Base-by-base conservation (phyloP, 441 rosid genomes). In the Gossypium lobatum region DNA sequence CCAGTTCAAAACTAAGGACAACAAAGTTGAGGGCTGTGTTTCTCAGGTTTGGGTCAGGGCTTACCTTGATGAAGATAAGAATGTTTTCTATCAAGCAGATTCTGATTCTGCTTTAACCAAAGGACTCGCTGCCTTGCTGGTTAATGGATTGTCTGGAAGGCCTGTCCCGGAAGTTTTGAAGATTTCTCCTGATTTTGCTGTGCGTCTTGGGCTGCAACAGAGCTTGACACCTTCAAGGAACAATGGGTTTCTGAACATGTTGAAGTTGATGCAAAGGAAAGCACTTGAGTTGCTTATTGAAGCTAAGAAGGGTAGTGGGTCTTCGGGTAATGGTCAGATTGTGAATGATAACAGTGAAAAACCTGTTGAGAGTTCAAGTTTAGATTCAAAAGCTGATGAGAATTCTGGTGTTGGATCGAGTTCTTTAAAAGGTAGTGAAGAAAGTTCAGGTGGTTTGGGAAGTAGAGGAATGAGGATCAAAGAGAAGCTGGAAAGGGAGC, bases 41-140 rank as follows among this genome's bases (percentile, higher is more conserved):
- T 89, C 97, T 34, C 95, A 88, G 84, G 97, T 93, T 7, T 93
- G 97, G 97, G 95, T 93, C 10, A 84, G 97, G 84, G 98, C 93
- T 31, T 89, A 75, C 76, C 81, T 91, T 1, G 95, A 93, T 64
- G 53, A 64, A 0, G 80, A 86, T 9, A 71, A 72, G 55, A 88
- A 89, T 70, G 97, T 88, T 50, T 83, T 89, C 3, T 91, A 82
- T 73, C 92, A 91, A 76, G 98, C 98, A 23, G 93, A 91, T 81
- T 93, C 97, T 2, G 98, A 93, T 75, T 87, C 97, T n/a, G 86
- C 83, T 72, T 79, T 93, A 64, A 86, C 93, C 0, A 91, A 91
- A 83, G 97, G 97, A 1, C 79, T 93, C 20, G 96, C 97, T 65
- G 96, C 97, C 63, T 77, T 93, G 71, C 88, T 93, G 25, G 96